Evolutionary conservation across 1,284 basidiomycete genomes (phyloP).

Genomic region (Austropuccinia psidii): DNA sequence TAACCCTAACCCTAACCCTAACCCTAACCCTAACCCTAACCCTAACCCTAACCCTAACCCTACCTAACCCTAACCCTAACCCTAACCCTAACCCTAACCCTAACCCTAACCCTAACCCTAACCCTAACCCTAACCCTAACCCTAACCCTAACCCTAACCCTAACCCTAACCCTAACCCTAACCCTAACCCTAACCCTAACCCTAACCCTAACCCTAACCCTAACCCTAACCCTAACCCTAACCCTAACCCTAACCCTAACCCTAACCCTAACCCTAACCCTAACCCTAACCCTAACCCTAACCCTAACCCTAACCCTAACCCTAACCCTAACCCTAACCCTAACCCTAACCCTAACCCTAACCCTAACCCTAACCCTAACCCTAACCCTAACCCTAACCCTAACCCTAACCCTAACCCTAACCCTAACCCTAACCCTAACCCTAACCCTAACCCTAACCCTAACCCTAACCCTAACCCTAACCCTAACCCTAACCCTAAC

Average conservation of each 20-base stretch:
- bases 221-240: too few species aligned
- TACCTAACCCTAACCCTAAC: background rate
- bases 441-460: background rate
- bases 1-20: background rate
- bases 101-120: background rate
- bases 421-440: background rate
- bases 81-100: background rate
- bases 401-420: background rate
- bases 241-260: too few species aligned
- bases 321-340: background rate
- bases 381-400: background rate
- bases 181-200: too few species aligned
- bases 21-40: conserved; percentile 6
- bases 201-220: too few species aligned
- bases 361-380: background rate
- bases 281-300: too few species aligned
- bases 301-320: background rate
- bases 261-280: too few species aligned
- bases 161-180: too few species aligned
- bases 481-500: background rate
- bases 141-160: background rate
- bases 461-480: background rate
- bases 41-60: background rate
- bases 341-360: background rate
- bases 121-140: background rate